Evolutionary conservation across 345 rosid species (phyloP), one percentile per base, ranked within the genome.

Genomic region (Eucalyptus brandiana): DNA sequence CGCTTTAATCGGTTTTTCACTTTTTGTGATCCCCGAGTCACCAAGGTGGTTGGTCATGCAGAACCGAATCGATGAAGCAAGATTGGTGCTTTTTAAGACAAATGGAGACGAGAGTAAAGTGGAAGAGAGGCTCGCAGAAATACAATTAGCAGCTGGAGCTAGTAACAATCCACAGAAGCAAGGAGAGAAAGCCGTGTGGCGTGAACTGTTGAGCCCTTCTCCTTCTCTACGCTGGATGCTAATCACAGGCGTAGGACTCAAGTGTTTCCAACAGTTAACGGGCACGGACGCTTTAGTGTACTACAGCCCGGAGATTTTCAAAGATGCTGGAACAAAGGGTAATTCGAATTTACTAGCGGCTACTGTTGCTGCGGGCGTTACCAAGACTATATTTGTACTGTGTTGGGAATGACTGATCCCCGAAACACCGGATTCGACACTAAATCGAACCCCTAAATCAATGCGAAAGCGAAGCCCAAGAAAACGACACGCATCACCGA

Each of bases 41-140:
- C 99, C 99, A 9, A 93, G 99, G 92, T 97, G 98, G 99, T 86
- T 97, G 91, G 97, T 96, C 37, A 86, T 97, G 99, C 95, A 96
- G 92, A 94, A 95, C 89, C 93, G 96, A 60, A 91, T 96, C 30
- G 97, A 96, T 26, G 96, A 90, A 92, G 99, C 99, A 83, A 91
- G 96, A 89, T 89, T 91, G 53, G 99, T 97, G 72, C 94, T 97
- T 30, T 89, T 91, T 16, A 96, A 94, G 89, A 97, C 98, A 28
- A 95, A 90, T 88, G 97, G 96, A n/a, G 90, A 90, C 24, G 97
- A 96, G 80, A 91, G 89, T 17, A 97, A 96, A 88, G 99, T 93
- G 8, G 99, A 95, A 80, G 97, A 94, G 90, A 93, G 97, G 88
- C 97, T 96, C 17, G 92, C 93, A 13, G 99, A 97, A 90, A 97